Conservation (phyloP, 208 protist genomes). For the Novymonas esmeraldas region DNA sequence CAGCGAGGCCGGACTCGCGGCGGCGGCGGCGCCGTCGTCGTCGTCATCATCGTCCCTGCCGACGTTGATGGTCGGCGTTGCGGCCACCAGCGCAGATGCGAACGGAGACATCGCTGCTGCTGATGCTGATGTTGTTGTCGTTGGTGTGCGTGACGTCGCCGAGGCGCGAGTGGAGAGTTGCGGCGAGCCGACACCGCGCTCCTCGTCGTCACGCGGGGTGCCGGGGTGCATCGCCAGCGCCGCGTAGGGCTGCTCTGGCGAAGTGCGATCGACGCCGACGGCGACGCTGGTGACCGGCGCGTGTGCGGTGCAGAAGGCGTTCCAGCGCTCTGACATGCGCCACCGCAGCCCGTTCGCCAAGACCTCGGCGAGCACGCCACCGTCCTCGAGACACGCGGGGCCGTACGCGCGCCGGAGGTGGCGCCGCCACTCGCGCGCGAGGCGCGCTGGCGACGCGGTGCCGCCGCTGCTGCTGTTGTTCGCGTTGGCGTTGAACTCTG, state of each 20-base stretch:
- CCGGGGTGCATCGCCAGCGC: background rate
- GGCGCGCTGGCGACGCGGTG: constrained; percentile 28
- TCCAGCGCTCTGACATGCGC: constrained; percentile 62
- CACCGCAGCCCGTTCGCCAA: constrained; percentile 49
- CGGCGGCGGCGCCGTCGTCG: background rate
- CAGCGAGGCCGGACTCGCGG: background rate
- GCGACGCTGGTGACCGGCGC: background rate
- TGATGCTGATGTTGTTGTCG: background rate
- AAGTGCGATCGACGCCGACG: background rate
- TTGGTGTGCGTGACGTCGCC: too few relatives aligned
- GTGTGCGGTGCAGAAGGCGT: constrained; percentile 26
- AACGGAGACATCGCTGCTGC: background rate
- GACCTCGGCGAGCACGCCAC: constrained; percentile 40
- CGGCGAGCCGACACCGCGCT: too few relatives aligned
- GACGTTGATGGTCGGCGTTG: background rate
- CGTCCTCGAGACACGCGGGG: constrained; percentile 16
- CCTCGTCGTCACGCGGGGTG: too few relatives aligned
- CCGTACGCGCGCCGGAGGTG: constrained; percentile 47
- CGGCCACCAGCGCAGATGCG: background rate
- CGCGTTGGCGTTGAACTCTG: too few relatives aligned
- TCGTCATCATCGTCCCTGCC: background rate
- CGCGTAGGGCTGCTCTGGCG: background rate
- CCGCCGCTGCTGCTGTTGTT: background rate
- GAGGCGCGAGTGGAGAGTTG: too few relatives aligned
- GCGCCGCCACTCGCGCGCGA: constrained; percentile 63